These are phyloP conservation scores for Geotrichum aggregatum DNA, from an alignment of 1,139 yeast genomes.

Conservation along the genomic window DNA sequence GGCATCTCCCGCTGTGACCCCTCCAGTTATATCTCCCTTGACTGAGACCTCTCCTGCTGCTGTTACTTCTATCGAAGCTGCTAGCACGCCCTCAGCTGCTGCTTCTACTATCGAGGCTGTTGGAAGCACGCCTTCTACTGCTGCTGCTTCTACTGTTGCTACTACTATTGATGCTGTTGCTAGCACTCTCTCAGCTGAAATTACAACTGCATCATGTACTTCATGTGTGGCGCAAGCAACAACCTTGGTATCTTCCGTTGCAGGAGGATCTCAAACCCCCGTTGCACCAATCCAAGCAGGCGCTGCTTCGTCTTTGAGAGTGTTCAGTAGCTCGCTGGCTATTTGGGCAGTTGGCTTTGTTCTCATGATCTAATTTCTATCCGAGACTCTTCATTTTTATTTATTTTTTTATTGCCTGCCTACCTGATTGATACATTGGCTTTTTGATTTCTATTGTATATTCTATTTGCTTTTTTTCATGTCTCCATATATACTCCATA, in stretches of 20 bases:
- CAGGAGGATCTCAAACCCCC: background rate
- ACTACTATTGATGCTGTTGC: background rate
- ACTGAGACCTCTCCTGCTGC: background rate
- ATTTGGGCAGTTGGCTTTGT: constrained; percentile 4
- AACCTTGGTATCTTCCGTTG: background rate
- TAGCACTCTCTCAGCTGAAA: background rate
- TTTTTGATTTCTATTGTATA: background rate
- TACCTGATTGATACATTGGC: background rate
- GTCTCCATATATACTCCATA: background rate
- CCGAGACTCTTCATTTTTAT: background rate
- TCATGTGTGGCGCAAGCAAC: background rate
- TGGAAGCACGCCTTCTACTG: background rate
- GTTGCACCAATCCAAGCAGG: constrained; percentile 2
- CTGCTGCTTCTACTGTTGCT: background rate
- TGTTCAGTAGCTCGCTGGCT: background rate
- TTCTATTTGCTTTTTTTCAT: background rate
- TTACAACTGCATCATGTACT: background rate
- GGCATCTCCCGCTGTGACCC: background rate
- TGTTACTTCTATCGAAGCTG: too few relatives aligned
- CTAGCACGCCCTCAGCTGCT: background rate
- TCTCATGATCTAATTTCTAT: background rate
- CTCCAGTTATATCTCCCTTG: background rate
- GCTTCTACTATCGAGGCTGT: background rate
- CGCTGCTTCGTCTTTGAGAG: background rate
- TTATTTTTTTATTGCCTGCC: background rate